These are phyloP conservation scores for Hamamelis virginiana DNA, from an alignment of 164 flowering plant genomes.

Conservation along the genomic window DNA sequence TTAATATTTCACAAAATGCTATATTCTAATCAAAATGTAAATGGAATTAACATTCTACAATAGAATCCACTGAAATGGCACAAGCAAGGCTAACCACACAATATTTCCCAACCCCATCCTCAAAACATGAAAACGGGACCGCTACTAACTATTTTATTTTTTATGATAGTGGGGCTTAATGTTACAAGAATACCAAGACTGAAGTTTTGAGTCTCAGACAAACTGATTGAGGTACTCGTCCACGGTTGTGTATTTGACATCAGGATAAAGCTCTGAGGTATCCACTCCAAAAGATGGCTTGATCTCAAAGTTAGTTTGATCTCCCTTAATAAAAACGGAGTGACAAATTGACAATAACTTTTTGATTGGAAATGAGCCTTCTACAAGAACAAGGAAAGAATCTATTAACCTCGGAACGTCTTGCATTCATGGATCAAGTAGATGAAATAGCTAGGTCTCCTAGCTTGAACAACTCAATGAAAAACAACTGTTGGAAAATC, in stretches of 20 bases:
- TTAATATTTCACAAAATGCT: too few relatives aligned
- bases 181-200: background rate
- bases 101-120: too few relatives aligned
- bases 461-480: too few relatives aligned
- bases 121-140: too few relatives aligned
- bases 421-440: background rate
- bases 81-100: too few relatives aligned
- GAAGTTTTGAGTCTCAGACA: background rate
- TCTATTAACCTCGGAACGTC: background rate
- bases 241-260: constrained; percentile 52
- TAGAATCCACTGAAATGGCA: too few relatives aligned
- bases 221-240: constrained; percentile 36
- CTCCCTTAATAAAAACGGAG: constrained; percentile 36
- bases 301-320: constrained; percentile 34
- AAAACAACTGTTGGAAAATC: too few relatives aligned
- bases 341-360: constrained; percentile 21
- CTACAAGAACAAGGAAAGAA: constrained; percentile 15
- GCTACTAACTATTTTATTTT: background rate
- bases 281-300: constrained; percentile 48
- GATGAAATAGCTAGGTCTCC: background rate
- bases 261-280: constrained; percentile 55
- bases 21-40: too few relatives aligned
- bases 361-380: constrained; percentile 19
- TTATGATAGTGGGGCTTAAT: background rate
- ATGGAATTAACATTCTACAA: too few relatives aligned